These are phyloP conservation scores for Termitomyces sp. DNA, from an alignment of 768 basidiomycete genomes.

Conservation along the genomic window DNA sequence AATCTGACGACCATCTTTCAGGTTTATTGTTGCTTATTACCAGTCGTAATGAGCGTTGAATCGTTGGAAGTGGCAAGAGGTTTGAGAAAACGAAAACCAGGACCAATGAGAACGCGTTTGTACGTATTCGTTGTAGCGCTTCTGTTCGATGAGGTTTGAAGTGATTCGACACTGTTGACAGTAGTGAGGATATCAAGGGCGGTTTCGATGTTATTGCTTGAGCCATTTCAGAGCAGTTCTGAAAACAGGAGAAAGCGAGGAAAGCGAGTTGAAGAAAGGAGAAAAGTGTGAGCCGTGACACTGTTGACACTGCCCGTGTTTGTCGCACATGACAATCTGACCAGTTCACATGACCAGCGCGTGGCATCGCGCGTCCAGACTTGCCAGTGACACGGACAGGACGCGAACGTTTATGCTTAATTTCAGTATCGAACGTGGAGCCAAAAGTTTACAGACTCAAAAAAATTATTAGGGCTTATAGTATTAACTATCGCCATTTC, in stretches of 20 bases:
- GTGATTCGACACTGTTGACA: constrained; percentile 26
- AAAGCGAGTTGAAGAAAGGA: not conserved
- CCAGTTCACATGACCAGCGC: too few relatives aligned
- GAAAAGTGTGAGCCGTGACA: not conserved
- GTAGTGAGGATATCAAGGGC: constrained; percentile 17
- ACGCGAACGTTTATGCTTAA: too few relatives aligned
- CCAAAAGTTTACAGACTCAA: too few relatives aligned
- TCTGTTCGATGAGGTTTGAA: constrained; percentile 47
- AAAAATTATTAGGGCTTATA: too few relatives aligned
- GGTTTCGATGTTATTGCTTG: not conserved
- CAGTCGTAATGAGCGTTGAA: constrained; percentile 32
- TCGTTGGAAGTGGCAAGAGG: constrained; percentile 39
- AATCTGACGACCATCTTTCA: constrained; percentile 33
- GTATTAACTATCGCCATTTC: too few relatives aligned
- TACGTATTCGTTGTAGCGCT: constrained; percentile 41
- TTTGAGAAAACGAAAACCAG: constrained; percentile 34
- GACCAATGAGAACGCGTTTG: constrained; percentile 36
- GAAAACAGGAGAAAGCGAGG: not conserved
- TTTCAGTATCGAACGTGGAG: too few relatives aligned
- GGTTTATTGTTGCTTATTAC: constrained; percentile 22
- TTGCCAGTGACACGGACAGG: too few relatives aligned
- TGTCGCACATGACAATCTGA: not conserved
- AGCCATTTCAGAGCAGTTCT: not conserved
- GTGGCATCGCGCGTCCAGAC: too few relatives aligned
- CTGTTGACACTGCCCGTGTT: not conserved